Percentiles rank a stretch among this genome's conserved stretches.
These are phyloP conservation scores for Lithohypha guttulata DNA, from an alignment of 2,329 filamentous ascomycete genomes.

Conservation along the genomic window DNA sequence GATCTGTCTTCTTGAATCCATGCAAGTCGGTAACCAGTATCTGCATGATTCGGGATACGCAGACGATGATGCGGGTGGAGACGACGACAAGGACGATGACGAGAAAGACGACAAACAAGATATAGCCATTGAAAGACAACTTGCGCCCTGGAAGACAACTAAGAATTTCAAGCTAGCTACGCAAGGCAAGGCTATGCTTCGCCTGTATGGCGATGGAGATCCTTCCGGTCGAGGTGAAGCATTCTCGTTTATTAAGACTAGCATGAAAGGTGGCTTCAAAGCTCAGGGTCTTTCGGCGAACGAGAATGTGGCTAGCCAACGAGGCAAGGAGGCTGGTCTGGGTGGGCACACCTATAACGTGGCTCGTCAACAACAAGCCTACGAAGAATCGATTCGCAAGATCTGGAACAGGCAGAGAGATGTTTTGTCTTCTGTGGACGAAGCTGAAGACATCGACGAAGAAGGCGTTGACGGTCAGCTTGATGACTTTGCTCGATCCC, in stretches of 20 bases:
- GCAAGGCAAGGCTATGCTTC: conserved; percentile 91
- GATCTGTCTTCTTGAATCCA: conserved; percentile 85
- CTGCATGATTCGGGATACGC: conserved; percentile 85
- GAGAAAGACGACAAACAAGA: conserved; percentile 54
- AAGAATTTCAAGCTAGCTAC: conserved; percentile 94
- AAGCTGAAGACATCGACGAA: conserved; percentile 61
- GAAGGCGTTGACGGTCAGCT: conserved; percentile 46
- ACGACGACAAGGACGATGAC: conserved; percentile 46
- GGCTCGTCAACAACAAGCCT: conserved; percentile 81
- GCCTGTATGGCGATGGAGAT: conserved; percentile 86
- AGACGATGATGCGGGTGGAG: conserved; percentile 43
- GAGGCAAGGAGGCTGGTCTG: conserved; percentile 35
- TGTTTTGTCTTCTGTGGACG: conserved; percentile 61
- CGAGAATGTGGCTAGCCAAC: conserved; percentile 74
- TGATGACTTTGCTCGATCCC: conserved; percentile 33
- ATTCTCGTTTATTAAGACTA: conserved; percentile 94
- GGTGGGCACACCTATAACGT: conserved; percentile 97
- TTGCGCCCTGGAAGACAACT: conserved; percentile 92
- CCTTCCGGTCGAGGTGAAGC: conserved; percentile 86
- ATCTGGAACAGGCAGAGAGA: conserved; percentile 86
- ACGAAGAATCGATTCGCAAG: conserved; percentile 78
- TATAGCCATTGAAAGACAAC: conserved; percentile 71
- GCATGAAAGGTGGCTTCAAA: conserved; percentile 97
- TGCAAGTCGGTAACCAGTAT: conserved; percentile 89
- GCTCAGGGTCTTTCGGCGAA: conserved; percentile 80